phyloP scores from a whole-genome alignment of 306 rosid species.

The Dryas alaskensis region DNA sequence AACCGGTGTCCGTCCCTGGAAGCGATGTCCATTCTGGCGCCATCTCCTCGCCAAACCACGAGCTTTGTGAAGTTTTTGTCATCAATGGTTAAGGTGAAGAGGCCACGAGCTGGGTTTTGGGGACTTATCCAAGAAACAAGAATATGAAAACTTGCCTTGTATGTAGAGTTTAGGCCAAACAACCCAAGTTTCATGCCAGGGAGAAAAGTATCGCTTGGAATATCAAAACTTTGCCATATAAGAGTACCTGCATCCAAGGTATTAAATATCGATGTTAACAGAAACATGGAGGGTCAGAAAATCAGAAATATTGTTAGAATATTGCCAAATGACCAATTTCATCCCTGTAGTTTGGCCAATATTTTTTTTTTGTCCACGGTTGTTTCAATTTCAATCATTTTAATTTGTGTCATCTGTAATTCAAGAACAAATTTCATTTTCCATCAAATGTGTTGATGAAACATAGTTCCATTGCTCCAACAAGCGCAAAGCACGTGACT shows the following conservation, averaged over 20 bases:
- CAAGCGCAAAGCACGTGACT: too few relatives aligned
- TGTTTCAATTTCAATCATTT: too few relatives aligned
- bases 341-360: too few relatives aligned
- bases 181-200: conserved; percentile 23
- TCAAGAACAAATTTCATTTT: too few relatives aligned
- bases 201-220: conserved; percentile 11
- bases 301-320: too few relatives aligned
- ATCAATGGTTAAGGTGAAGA: not conserved
- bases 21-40: conserved; percentile 3
- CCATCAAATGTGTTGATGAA: too few relatives aligned
- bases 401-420: too few relatives aligned
- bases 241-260: not conserved
- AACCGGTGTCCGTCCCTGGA: conserved; percentile 3
- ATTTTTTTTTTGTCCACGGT: too few relatives aligned
- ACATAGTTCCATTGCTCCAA: too few relatives aligned
- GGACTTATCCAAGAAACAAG: conserved; percentile 25
- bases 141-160: not conserved
- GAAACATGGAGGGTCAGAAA: not conserved
- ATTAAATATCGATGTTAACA: not conserved
- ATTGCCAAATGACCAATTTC: too few relatives aligned
- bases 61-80: not conserved
- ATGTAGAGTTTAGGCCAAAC: not conserved
- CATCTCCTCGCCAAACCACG: conserved; percentile 17
- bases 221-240: conserved; percentile 23
- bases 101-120: conserved; percentile 8